Conservation (phyloP, 345 rosid genomes). For the Citrus sp. region DNA sequence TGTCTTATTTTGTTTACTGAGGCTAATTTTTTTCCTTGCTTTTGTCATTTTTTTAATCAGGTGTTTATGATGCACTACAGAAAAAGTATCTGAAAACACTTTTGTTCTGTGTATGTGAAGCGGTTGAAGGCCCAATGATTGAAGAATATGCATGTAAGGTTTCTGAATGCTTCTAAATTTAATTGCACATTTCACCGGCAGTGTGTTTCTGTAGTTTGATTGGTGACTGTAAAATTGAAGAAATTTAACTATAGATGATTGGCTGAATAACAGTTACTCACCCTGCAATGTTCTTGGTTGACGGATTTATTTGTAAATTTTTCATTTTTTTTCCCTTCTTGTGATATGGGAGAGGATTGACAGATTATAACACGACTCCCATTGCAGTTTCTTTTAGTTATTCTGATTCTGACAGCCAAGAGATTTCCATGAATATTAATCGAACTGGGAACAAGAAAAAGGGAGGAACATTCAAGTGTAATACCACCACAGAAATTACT, state of each 20-base stretch:
- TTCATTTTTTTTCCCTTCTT: neutral
- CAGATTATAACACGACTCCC: constrained; percentile 14
- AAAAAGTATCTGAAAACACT: constrained; percentile 86
- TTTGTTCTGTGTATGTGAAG: constrained; percentile 80
- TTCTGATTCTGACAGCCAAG: constrained; percentile 69
- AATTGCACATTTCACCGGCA: neutral
- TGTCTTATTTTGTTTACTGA: neutral
- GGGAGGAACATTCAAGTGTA: constrained; percentile 66
- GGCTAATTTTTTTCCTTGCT: constrained; percentile 12
- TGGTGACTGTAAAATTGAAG: neutral
- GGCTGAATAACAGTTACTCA: neutral
- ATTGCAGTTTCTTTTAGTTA: constrained; percentile 90
- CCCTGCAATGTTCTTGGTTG: neutral
- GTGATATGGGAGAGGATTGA: constrained; percentile 9
- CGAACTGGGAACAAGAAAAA: constrained; percentile 74
- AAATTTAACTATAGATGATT: neutral
- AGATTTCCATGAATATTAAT: constrained; percentile 80
- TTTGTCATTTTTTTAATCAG: constrained; percentile 25
- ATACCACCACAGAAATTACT: constrained; percentile 70
- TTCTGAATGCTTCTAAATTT: neutral
- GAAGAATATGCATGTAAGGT: constrained; percentile 85
- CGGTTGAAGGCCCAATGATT: constrained; percentile 75
- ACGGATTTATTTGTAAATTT: neutral
- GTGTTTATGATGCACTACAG: constrained; percentile 93
- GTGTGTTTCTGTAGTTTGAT: neutral